Conservation (phyloP, 257 asterid species). For the Ilex aquifolium region DNA sequence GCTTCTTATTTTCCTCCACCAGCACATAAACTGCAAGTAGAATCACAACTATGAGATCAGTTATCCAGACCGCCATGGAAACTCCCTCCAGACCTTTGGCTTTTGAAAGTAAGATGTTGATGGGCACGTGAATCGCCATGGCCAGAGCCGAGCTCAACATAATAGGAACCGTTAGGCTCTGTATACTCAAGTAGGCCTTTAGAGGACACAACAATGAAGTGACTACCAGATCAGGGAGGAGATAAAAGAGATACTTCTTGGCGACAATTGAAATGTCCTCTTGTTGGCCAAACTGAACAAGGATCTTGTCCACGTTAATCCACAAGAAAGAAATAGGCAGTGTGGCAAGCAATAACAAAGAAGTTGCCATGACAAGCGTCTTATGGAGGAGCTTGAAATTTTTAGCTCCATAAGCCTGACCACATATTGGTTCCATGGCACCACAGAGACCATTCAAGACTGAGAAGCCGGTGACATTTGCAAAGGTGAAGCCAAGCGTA, state of each 20-base stretch:
- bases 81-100: constrained; percentile 60
- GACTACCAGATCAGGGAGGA: constrained; percentile 64
- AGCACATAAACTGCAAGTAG: constrained; percentile 36
- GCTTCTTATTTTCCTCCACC: constrained; percentile 34
- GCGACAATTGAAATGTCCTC: constrained; percentile 57
- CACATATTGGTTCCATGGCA: constrained; percentile 96
- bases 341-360: constrained; percentile 34
- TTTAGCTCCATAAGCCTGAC: constrained; percentile 86
- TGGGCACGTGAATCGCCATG: constrained; percentile 52
- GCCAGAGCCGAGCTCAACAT: constrained; percentile 66
- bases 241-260: constrained; percentile 38
- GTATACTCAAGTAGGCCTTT: constrained; percentile 65
- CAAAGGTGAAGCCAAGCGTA: constrained; percentile 66
- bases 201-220: constrained; percentile 63
- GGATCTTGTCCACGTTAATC: constrained; percentile 69
- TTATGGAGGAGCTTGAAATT: constrained; percentile 72
- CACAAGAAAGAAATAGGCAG: constrained; percentile 61
- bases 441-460: constrained; percentile 60
- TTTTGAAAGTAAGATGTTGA: constrained; percentile 42
- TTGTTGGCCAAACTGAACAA: constrained; percentile 60
- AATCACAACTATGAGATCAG: constrained; percentile 36
- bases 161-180: constrained; percentile 55
- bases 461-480: constrained; percentile 74
- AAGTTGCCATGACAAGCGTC: constrained; percentile 57
- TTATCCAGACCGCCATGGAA: constrained; percentile 79